Evolutionary conservation across 768 basidiomycete genomes (phyloP).

Genomic region (Podaxis rugospora): DNA sequence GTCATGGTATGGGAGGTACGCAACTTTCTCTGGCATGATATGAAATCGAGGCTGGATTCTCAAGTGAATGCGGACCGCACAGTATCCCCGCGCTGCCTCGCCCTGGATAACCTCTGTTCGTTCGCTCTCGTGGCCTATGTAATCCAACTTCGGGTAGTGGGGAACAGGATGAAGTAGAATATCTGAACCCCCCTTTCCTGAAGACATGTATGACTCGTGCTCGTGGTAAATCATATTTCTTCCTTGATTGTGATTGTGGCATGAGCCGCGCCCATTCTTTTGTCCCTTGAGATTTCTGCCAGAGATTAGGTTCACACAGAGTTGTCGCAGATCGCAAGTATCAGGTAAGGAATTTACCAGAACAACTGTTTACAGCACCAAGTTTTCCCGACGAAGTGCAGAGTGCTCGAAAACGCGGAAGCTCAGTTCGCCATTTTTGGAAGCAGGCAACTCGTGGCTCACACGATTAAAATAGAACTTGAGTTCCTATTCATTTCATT

Average conservation of each 20-base stretch:
- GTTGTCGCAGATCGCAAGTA: background rate
- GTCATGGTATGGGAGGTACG: slow-evolving; percentile 36
- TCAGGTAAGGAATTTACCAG: background rate
- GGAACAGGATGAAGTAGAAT: background rate
- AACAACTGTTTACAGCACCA: background rate
- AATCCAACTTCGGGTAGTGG: slow-evolving; percentile 2
- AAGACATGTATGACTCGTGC: background rate
- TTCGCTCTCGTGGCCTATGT: slow-evolving; percentile 28
- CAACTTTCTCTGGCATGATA: slow-evolving; percentile 1
- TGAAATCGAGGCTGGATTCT: background rate
- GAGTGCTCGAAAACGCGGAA: background rate
- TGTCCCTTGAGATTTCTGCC: background rate
- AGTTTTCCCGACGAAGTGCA: background rate
- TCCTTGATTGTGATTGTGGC: background rate
- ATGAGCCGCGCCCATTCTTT: background rate
- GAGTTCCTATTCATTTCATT: background rate
- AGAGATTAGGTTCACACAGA: background rate
- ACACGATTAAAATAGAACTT: background rate
- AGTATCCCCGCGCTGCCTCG: slow-evolving; percentile 27
- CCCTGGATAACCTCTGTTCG: slow-evolving; percentile 32
- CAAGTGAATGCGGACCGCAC: background rate
- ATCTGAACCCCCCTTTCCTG: background rate
- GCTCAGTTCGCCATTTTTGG: background rate
- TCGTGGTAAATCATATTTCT: background rate
- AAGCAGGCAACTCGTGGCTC: background rate